Conservation (phyloP, 495 filamentous ascomycete species). For the Parachaetomium inaequale region DNA sequence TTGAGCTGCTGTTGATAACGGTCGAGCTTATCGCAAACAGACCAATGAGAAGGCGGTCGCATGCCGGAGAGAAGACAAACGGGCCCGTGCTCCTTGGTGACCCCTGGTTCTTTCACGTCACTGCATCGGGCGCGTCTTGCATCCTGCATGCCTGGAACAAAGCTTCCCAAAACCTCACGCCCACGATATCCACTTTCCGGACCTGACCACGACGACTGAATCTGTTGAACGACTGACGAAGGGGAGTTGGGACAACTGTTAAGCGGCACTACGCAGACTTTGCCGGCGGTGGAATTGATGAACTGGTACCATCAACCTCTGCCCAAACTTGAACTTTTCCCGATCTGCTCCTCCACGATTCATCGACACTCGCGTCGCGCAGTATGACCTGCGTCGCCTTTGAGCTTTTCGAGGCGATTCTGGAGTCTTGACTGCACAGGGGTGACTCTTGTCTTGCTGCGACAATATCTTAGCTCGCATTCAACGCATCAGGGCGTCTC, state of each 20-base stretch:
- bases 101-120: constrained; percentile 24
- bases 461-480: constrained; percentile 4
- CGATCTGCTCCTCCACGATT: neutral
- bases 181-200: neutral
- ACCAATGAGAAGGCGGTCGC: constrained; percentile 13
- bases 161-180: constrained; percentile 5
- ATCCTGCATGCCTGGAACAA: constrained; percentile 1
- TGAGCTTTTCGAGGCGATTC: constrained; percentile 6
- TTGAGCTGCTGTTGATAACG: neutral
- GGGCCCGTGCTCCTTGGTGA: neutral
- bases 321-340: constrained; percentile 8
- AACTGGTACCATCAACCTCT: constrained; percentile 8
- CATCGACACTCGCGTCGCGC: constrained; percentile 17
- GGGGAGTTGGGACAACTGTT: neutral
- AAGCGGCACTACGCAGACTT: neutral
- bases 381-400: constrained; percentile 25
- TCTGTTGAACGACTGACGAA: neutral
- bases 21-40: neutral
- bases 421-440: neutral
- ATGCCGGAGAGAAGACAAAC: neutral
- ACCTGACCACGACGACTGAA: constrained; percentile 5
- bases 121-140: constrained; percentile 12
- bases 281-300: constrained; percentile 16
- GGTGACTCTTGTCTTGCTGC: neutral
- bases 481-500: neutral